Conservation (phyloP, 2,329 filamentous ascomycete species). For the Penicillium sp. region DNA sequence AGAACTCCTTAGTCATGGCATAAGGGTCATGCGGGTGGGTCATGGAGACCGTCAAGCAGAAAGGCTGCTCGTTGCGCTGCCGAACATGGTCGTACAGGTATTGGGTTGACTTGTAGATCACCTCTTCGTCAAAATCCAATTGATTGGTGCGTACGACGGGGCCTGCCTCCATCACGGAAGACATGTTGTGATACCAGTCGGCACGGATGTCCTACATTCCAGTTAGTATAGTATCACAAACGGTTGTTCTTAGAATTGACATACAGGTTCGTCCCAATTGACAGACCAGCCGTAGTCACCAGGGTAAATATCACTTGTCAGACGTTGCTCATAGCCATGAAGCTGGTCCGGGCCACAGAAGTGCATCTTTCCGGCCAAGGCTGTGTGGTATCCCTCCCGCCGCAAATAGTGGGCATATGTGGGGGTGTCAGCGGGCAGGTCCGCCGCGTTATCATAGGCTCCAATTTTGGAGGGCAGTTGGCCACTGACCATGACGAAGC, state of each 20-base stretch:
- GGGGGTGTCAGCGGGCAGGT: conserved; percentile 72
- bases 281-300: conserved; percentile 91
- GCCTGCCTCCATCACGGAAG: conserved; percentile 82
- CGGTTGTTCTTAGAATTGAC: conserved; percentile 8
- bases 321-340: conserved; percentile 81
- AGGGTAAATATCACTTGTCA: conserved; percentile 93
- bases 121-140: conserved; percentile 90
- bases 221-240: neutral
- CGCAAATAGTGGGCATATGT: conserved; percentile 91
- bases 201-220: conserved; percentile 47
- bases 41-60: conserved; percentile 81
- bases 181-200: conserved; percentile 95
- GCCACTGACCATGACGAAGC: conserved; percentile 90
- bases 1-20: conserved; percentile 86
- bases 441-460: conserved; percentile 82
- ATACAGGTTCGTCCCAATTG: conserved; percentile 80
- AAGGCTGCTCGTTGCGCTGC: conserved; percentile 67
- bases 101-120: conserved; percentile 83
- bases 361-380: conserved; percentile 92
- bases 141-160: conserved; percentile 86
- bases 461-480: conserved; percentile 85
- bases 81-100: conserved; percentile 86
- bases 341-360: conserved; percentile 84
- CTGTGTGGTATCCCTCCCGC: conserved; percentile 76
- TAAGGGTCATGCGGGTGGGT: conserved; percentile 94